Conservation (phyloP, 2,329 filamentous ascomycete genomes). For the Fusarium circinatum region DNA sequence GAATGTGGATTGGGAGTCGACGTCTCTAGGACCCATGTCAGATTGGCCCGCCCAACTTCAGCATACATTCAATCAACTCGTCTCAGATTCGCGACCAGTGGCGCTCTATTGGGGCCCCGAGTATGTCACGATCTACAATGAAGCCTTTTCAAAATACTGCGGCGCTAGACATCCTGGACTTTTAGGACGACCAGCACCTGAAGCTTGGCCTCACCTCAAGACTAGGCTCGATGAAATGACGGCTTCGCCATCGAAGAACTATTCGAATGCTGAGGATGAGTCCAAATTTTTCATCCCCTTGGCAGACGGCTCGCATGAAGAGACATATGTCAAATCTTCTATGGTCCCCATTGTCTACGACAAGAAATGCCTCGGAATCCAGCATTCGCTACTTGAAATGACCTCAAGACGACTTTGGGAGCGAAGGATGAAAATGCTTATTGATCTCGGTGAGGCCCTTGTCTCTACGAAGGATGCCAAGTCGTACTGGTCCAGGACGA, state of each 20-base stretch:
- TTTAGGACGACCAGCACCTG: conserved; percentile 68
- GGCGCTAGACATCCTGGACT: conserved; percentile 72
- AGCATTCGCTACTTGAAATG: conserved; percentile 59
- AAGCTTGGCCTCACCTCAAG: conserved; percentile 68
- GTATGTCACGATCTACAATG: conserved; percentile 73
- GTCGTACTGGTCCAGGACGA: conserved; percentile 59
- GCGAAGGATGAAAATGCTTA: conserved; percentile 60
- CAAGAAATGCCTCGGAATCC: conserved; percentile 56
- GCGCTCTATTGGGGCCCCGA: conserved; percentile 74
- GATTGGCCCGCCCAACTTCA: conserved; percentile 60
- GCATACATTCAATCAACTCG: conserved; percentile 56
- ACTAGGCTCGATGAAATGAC: conserved; percentile 50
- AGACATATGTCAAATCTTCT: conserved; percentile 61
- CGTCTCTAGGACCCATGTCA: conserved; percentile 58
- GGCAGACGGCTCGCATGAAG: conserved; percentile 54
- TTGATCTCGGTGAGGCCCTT: conserved; percentile 58
- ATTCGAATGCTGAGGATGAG: conserved; percentile 54
- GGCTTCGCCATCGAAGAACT: conserved; percentile 44
- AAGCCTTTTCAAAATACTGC: conserved; percentile 70
- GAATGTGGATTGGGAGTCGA: conserved; percentile 58
- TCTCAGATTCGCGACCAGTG: conserved; percentile 59
- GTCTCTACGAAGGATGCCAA: conserved; percentile 56
- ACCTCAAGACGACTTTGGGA: conserved; percentile 61
- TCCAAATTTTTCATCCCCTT: conserved; percentile 58
- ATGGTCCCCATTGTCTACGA: conserved; percentile 58